These are phyloP conservation scores for Phialocephala sp. DNA, from an alignment of 2,329 filamentous ascomycete genomes.

Conservation along the genomic window DNA sequence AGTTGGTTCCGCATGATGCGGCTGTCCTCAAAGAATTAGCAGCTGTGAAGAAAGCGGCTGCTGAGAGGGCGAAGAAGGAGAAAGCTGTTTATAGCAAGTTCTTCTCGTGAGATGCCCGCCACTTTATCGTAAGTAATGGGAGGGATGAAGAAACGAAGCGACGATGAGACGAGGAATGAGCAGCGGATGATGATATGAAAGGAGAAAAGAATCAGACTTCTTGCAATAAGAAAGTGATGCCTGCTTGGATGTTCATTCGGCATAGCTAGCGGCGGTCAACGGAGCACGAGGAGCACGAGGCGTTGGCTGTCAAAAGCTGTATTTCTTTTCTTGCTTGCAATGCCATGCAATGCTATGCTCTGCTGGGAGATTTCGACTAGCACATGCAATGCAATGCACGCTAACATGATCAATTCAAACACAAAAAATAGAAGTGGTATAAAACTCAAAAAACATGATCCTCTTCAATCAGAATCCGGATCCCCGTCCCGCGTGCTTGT, in stretches of 20 bases:
- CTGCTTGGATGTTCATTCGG: neutral
- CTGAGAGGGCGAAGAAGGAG: slow-evolving; percentile 81
- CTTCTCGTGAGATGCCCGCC: slow-evolving; percentile 55
- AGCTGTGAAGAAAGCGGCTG: slow-evolving; percentile 76
- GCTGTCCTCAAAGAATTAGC: slow-evolving; percentile 77
- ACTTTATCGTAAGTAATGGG: neutral
- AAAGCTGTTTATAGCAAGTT: slow-evolving; percentile 94
- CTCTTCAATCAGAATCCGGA: neutral
- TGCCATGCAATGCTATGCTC: slow-evolving; percentile 1
- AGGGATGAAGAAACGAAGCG: neutral
- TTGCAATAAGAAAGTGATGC: neutral
- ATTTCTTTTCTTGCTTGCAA: neutral
- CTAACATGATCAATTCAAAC: slow-evolving; percentile 18
- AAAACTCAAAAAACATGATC: slow-evolving; percentile 11
- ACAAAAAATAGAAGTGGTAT: slow-evolving; percentile 20
- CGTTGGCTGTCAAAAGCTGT: slow-evolving; percentile 5
- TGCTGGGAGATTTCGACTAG: neutral
- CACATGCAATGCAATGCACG: neutral
- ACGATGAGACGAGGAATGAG: neutral
- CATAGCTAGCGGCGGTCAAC: neutral
- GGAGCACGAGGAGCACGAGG: neutral
- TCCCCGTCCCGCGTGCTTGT: neutral
- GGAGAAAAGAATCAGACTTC: neutral
- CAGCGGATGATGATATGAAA: neutral
- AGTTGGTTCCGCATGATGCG: slow-evolving; percentile 75